These are phyloP conservation scores for Fusarium hostae DNA, from an alignment of 2,329 filamentous ascomycete genomes.

Conservation along the genomic window DNA sequence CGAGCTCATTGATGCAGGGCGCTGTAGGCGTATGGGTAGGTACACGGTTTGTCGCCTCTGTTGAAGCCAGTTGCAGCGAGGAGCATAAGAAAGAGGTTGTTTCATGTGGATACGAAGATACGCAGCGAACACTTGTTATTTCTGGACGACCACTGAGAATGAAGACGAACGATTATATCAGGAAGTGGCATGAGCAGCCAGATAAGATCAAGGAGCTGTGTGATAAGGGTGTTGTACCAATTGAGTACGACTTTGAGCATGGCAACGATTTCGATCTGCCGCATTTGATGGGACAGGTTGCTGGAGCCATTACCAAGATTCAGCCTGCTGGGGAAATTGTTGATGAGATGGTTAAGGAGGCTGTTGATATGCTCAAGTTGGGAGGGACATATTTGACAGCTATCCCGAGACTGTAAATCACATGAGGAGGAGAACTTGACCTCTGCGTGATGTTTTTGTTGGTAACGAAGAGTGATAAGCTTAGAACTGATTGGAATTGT, in stretches of 20 bases:
- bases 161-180: constrained; percentile 84
- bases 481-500: not conserved
- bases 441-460: not conserved
- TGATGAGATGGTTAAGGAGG: constrained; percentile 87
- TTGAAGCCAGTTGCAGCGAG: constrained; percentile 82
- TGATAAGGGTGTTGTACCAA: constrained; percentile 79
- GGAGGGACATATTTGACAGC: constrained; percentile 68
- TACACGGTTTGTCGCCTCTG: constrained; percentile 86
- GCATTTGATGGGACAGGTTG: constrained; percentile 94
- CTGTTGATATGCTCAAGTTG: constrained; percentile 72
- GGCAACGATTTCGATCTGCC: constrained; percentile 86
- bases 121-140: constrained; percentile 83
- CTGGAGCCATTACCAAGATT: constrained; percentile 78
- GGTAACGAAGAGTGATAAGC: not conserved
- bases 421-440: constrained; percentile 19
- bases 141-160: constrained; percentile 84
- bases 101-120: constrained; percentile 80
- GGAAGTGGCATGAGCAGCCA: constrained; percentile 81
- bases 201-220: constrained; percentile 80
- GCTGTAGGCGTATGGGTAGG: constrained; percentile 94
- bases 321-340: constrained; percentile 87
- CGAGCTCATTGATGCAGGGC: constrained; percentile 86
- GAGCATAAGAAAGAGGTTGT: constrained; percentile 89
- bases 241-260: constrained; percentile 84
- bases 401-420: constrained; percentile 55